Conservation (phyloP, 2,329 filamentous ascomycete species). For the Aspergillus phoenicis region DNA sequence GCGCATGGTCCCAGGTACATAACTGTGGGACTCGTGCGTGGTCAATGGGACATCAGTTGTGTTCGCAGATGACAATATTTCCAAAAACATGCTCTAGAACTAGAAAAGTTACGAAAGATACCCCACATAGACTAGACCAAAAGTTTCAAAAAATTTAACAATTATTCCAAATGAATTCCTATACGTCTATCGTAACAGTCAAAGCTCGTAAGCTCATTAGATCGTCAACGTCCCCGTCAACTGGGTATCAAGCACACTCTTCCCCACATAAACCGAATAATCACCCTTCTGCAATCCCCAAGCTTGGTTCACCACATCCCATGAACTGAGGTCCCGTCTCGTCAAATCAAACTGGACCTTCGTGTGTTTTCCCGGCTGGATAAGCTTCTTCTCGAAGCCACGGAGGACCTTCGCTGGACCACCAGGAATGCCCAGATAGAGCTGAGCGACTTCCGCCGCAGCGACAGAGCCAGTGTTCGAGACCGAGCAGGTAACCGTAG, state of each 20-base stretch:
- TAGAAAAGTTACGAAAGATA: background rate
- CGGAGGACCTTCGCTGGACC: conserved; percentile 43
- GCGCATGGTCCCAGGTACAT: too few relatives aligned
- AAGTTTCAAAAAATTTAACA: background rate
- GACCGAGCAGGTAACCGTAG: conserved; percentile 50
- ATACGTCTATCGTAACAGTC: background rate
- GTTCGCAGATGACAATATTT: background rate
- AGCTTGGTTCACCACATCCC: conserved; percentile 36
- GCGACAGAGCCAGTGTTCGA: conserved; percentile 53
- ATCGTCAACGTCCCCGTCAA: conserved; percentile 7
- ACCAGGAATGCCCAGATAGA: conserved; percentile 55
- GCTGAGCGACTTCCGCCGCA: conserved; percentile 57
- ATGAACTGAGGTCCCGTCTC: conserved; percentile 39
- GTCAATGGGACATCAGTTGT: too few relatives aligned
- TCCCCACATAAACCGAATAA: conserved; percentile 7
- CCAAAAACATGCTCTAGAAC: background rate
- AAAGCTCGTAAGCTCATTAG: background rate
- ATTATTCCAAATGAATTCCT: background rate
- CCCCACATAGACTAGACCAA: background rate
- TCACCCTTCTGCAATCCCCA: conserved; percentile 25
- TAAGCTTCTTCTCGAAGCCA: conserved; percentile 55
- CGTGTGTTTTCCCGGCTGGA: conserved; percentile 44
- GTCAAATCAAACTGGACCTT: conserved; percentile 50
- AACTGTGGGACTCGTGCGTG: too few relatives aligned
- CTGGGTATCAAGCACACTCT: background rate